Evolutionary conservation across 805 yeast species (phyloP).

Genomic region (Candida glaebosa): DNA sequence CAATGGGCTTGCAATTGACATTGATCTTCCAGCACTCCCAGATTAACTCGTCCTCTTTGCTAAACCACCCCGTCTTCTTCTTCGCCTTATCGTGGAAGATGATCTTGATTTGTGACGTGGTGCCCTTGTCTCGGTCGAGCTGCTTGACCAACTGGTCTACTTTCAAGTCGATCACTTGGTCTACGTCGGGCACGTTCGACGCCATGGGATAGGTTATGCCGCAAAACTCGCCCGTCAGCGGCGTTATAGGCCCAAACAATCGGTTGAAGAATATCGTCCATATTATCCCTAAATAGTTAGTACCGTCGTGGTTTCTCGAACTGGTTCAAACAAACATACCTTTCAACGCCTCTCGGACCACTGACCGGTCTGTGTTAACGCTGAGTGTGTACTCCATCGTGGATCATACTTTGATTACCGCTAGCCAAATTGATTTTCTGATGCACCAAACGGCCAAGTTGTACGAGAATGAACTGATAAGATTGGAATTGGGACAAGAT

Average conservation of each 20-base stretch:
- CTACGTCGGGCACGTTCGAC: slow-evolving; percentile 46
- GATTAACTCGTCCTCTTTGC: slow-evolving; percentile 26
- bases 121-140: slow-evolving; percentile 15
- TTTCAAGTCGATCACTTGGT: slow-evolving; percentile 36
- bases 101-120: slow-evolving; percentile 30
- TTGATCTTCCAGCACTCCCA: slow-evolving; percentile 75
- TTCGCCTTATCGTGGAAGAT: slow-evolving; percentile 36
- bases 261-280: slow-evolving; percentile 69
- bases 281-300: slow-evolving; percentile 43
- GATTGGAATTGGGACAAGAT: too few species aligned
- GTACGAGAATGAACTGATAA: too few species aligned
- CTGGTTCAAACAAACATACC: slow-evolving; percentile 35
- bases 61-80: slow-evolving; percentile 57
- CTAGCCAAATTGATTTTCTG: not conserved
- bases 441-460: not conserved
- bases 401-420: not conserved
- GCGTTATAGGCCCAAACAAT: slow-evolving; percentile 60
- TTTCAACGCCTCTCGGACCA: slow-evolving; percentile 51
- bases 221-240: slow-evolving; percentile 51
- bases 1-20: slow-evolving; percentile 41
- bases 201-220: slow-evolving; percentile 59
- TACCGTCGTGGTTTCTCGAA: slow-evolving; percentile 5
- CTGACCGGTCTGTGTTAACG: slow-evolving; percentile 49
- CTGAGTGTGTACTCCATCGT: slow-evolving; percentile 46
- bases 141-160: slow-evolving; percentile 29